Base-by-base conservation (phyloP, 768 basidiomycete genomes). In the Vararia minispora region DNA sequence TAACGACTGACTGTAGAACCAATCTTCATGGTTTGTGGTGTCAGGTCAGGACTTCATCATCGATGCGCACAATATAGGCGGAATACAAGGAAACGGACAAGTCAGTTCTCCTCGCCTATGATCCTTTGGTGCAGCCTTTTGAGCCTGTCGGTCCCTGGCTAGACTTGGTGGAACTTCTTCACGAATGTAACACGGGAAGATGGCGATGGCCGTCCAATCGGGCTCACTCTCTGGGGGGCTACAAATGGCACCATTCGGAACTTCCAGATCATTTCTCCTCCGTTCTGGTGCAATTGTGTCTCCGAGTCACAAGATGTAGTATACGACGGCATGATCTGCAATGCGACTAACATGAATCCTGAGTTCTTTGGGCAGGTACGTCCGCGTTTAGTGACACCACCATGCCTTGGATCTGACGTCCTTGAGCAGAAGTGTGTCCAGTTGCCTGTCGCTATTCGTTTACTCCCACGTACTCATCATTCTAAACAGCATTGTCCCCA, bases 21-120 rank as follows among this genome's bases (percentile, higher is more conserved):
- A 77, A 59, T 71, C 74, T 2, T 76, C 75, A 5, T 76, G 74
- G 72, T 77, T 77, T 46, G 69, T 76, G 35, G 58, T 77, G 25
- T 72, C 72, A 3, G 74, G 74, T 3, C 56, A 56, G 22, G 63
- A 75, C 56, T 76, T 76, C 41, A 58, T 58, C 12, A 63, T 76
- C 43, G 68, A 76, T 49, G 75, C 66, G 2, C 70, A 76, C 49
- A 63, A 64, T 47, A 61, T 58, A 1, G 74, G 74, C 20, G 74
- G 74, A 2, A 71, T 78, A 35, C 59, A 69, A 49, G 75, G 75
- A 14, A 74, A 76, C 47, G 74, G 74, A 25, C 74, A 74, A 55
- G 68, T 65, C 39, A 14, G 51, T 11, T 6, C 13, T 9, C 12
- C 17, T 29, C 10, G 21, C 17, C 17, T 21, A n/a, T 21, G 16